Evolutionary conservation across 441 rosid species (phyloP), one percentile per base, ranked within the genome.

Genomic region (Pelargonium myrrhifolium): DNA sequence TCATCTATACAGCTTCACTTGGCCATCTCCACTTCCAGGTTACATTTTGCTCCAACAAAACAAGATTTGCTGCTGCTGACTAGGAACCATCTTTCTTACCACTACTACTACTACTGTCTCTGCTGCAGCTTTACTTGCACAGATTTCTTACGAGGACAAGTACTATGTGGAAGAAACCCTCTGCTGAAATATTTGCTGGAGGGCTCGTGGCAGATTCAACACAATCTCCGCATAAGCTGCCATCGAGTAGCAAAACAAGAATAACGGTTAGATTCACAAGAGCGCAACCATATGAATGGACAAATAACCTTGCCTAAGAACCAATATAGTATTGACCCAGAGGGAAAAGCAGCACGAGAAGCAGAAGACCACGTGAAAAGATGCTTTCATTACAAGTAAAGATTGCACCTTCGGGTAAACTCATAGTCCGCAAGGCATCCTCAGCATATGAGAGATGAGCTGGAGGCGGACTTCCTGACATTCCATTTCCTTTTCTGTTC

Each of bases 201-300:
- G 69, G 61, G 89, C 88, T 81, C 67, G 86, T 9, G 83, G 81
- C 72, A 92, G 80, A 74, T 84, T 94, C 78, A 84, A 68, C 62
- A 94, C 91, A 28, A 94, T 84, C 84, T 94, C 98, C 60, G 98
- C 99, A 77, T 81, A 90, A 37, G 97, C 95, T 92, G 92, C 5
- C 63, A 71, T 17, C 21, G 40, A 64, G 66, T 62, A 68, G 60
- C 68, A 69, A 70, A 65, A 51, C 42, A 62, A 4, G 51, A 26
- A n/a, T n/a, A 21, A 15, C 55, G 47, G 18, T 62, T 20, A 18
- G 24, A 20, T 11, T 20, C 40, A 59, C 67, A 26, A 0, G 26
- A 15, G 17, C 3, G 4, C 22, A 17, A 9, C 59, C 14, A 43
- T 20, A 70, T 35, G 55, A 22, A 22, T 49, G n/a, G n/a, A n/a